phyloP scores from a whole-genome alignment of 108 stramenopile genomes.

The Skeletonema marinoi region DNA sequence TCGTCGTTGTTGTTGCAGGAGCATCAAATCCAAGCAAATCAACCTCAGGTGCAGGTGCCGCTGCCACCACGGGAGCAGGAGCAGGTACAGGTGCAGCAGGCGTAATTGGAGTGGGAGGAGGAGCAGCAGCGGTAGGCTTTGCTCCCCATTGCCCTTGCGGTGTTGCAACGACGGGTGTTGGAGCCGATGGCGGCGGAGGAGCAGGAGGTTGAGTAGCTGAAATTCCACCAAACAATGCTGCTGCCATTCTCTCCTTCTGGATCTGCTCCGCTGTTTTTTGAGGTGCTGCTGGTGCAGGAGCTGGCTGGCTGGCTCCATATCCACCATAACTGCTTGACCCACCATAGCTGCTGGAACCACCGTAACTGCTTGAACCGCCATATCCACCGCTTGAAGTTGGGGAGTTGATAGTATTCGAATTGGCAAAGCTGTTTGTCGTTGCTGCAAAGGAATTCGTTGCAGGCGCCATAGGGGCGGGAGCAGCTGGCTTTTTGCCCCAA shows the following conservation, averaged over 20 bases:
- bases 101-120: constrained; percentile 21
- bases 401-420: background rate
- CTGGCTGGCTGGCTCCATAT: constrained; percentile 31
- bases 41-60: constrained; percentile 58
- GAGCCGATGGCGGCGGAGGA: constrained; percentile 50
- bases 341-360: background rate
- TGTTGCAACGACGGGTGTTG: constrained; percentile 24
- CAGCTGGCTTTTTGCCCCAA: constrained; percentile 75
- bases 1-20: constrained; percentile 32
- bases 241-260: constrained; percentile 95
- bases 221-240: constrained; percentile 93
- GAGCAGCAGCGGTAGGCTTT: constrained; percentile 3
- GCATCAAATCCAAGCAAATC: constrained; percentile 56
- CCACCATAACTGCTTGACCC: constrained; percentile 47
- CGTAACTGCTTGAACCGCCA: background rate
- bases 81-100: constrained; percentile 56
- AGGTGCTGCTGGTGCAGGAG: constrained; percentile 50
- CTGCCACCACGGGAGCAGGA: constrained; percentile 18
- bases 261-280: constrained; percentile 80
- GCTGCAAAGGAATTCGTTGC: constrained; percentile 27
- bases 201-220: constrained; percentile 52
- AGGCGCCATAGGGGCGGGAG: constrained; percentile 45
- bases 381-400: background rate
- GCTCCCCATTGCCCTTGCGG: constrained; percentile 1
- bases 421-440: constrained; percentile 17